These are phyloP conservation scores for Nissolia schottii DNA, from an alignment of 306 rosid genomes.

Conservation along the genomic window DNA sequence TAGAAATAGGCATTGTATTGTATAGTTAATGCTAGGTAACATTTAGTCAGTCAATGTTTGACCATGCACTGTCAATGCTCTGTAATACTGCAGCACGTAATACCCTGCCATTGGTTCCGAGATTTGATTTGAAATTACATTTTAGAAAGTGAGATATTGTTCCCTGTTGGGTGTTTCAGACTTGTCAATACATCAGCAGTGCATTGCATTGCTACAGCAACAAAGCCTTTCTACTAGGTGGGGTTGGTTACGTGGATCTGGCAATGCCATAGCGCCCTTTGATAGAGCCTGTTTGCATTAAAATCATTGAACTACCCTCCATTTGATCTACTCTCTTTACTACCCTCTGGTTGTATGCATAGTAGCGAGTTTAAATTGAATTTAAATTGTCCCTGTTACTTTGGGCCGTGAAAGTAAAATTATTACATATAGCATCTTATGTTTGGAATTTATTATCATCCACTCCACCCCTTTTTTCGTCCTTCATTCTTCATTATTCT, in stretches of 20 bases:
- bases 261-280: too few species aligned
- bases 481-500: not conserved
- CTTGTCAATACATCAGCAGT: not conserved
- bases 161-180: not conserved
- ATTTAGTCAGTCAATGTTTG: conserved; percentile 2
- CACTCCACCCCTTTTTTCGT: not conserved
- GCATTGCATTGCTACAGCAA: too few species aligned
- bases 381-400: not conserved
- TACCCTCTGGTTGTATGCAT: not conserved
- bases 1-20: not conserved
- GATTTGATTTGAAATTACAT: not conserved
- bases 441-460: not conserved
- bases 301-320: too few species aligned
- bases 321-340: too few species aligned
- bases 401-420: not conserved
- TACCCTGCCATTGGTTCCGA: not conserved
- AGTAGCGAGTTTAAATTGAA: conserved; percentile 3
- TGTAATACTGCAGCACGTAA: not conserved
- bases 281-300: too few species aligned
- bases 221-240: too few species aligned
- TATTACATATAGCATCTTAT: not conserved
- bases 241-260: too few species aligned
- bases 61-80: not conserved
- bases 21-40: not conserved
- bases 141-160: conserved; percentile 1